phyloP scores from a whole-genome alignment of 805 yeast genomes.

The Metschnikowia chrysomelidarum region DNA sequence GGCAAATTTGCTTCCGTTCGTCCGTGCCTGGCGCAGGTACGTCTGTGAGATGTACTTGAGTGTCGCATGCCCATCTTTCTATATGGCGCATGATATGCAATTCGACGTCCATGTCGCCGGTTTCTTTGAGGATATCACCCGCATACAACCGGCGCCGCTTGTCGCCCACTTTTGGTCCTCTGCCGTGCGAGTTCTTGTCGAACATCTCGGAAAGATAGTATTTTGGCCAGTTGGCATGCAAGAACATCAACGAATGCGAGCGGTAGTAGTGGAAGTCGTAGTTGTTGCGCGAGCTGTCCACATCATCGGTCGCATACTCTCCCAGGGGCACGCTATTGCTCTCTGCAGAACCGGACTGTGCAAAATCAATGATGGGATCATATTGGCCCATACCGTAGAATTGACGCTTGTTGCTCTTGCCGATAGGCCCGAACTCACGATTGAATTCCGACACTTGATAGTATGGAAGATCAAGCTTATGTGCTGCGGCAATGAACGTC shows the following conservation, averaged over 20 bases:
- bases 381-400: conserved; percentile 38
- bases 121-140: conserved; percentile 23
- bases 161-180: conserved; percentile 26
- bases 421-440: conserved; percentile 36
- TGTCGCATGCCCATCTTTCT: conserved; percentile 31
- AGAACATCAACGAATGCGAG: conserved; percentile 27
- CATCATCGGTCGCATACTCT: conserved; percentile 20
- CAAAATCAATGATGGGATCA: conserved; percentile 33
- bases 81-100: conserved; percentile 25
- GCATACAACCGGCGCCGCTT: conserved; percentile 30
- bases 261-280: conserved; percentile 31
- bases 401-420: conserved; percentile 24
- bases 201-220: conserved; percentile 27
- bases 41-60: conserved; percentile 19
- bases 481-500: conserved; percentile 43
- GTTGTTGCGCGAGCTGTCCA: conserved; percentile 24
- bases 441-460: conserved; percentile 38
- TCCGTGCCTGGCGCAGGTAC: conserved; percentile 22
- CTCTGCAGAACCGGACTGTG: conserved; percentile 15
- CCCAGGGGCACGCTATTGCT: background rate
- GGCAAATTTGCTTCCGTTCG: conserved; percentile 26
- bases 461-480: conserved; percentile 34
- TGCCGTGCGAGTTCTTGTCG: conserved; percentile 23
- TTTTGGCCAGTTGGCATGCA: conserved; percentile 42
- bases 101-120: conserved; percentile 30